phyloP scores from a whole-genome alignment of 768 basidiomycete genomes.

The Trametes coccinea region DNA sequence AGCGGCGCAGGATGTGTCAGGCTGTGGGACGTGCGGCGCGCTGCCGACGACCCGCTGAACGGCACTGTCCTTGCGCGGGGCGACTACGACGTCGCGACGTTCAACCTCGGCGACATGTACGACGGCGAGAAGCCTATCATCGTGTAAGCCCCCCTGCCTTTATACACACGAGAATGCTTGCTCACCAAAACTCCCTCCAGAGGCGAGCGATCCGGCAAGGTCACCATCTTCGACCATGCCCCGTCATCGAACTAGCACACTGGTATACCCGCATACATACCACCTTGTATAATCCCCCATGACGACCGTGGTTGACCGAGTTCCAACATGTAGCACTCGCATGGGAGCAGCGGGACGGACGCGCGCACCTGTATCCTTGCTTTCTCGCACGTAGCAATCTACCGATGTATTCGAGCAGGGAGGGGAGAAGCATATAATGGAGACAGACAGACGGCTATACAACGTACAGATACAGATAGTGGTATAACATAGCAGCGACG shows the following conservation, averaged over 20 bases:
- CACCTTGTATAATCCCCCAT: background rate
- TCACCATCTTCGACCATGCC: slow-evolving; percentile 16
- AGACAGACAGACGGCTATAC: slow-evolving; percentile 7
- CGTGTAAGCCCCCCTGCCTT: slow-evolving; percentile 45
- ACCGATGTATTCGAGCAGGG: background rate
- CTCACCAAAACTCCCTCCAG: background rate
- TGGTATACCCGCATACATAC: background rate
- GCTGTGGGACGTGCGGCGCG: slow-evolving; percentile 60
- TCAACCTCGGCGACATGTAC: slow-evolving; percentile 57
- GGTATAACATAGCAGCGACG: slow-evolving; percentile 15
- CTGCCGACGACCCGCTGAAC: slow-evolving; percentile 40
- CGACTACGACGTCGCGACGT: slow-evolving; percentile 57
- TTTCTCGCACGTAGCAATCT: background rate
- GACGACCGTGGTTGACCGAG: too few relatives aligned
- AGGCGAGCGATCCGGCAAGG: slow-evolving; percentile 20
- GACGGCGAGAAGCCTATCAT: slow-evolving; percentile 56
- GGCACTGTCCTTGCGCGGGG: slow-evolving; percentile 53
- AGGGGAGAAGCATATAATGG: background rate
- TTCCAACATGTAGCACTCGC: too few relatives aligned
- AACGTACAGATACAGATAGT: slow-evolving; percentile 19
- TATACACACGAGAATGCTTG: background rate
- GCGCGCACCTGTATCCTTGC: background rate
- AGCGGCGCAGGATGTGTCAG: slow-evolving; percentile 59
- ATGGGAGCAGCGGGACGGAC: background rate
- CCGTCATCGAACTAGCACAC: background rate